These are phyloP conservation scores for Colletotrichum aenigma DNA, from an alignment of 2,329 filamentous ascomycete species.

Conservation along the genomic window DNA sequence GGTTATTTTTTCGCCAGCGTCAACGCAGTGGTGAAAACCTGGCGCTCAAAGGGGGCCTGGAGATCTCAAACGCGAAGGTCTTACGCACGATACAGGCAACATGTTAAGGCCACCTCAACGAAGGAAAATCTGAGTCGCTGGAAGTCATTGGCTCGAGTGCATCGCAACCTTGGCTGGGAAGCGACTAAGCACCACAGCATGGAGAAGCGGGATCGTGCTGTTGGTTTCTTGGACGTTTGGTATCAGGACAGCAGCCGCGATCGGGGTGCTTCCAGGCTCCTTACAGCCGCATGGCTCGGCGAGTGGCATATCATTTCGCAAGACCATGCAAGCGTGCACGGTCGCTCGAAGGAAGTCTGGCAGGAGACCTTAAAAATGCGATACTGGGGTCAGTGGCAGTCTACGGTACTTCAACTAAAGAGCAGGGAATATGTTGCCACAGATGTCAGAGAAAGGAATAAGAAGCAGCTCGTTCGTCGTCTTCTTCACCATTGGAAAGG, in stretches of 20 bases:
- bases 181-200: not conserved
- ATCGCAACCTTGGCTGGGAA: not conserved
- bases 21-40: not conserved
- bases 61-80: conserved; percentile 9
- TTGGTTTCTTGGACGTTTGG: conserved; percentile 1
- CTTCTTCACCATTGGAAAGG: conserved; percentile 17
- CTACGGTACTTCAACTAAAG: conserved; percentile 18
- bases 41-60: conserved; percentile 4
- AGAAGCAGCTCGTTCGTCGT: conserved; percentile 10
- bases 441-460: conserved; percentile 18
- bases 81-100: conserved; percentile 15
- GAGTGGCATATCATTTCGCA: conserved; percentile 19
- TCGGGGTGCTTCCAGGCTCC: not conserved
- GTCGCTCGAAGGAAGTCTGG: not conserved
- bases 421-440: conserved; percentile 17
- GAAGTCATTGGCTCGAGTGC: not conserved
- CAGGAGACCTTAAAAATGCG: conserved; percentile 1
- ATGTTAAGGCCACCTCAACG: conserved; percentile 9
- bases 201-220: not conserved
- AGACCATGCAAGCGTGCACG: not conserved
- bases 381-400: conserved; percentile 21
- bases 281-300: conserved; percentile 12
- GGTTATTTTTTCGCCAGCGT: not conserved
- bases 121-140: conserved; percentile 11
- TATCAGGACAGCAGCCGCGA: not conserved